Conservation (phyloP, 371 early-diverging fungal species). For the Smittium culicis region DNA sequence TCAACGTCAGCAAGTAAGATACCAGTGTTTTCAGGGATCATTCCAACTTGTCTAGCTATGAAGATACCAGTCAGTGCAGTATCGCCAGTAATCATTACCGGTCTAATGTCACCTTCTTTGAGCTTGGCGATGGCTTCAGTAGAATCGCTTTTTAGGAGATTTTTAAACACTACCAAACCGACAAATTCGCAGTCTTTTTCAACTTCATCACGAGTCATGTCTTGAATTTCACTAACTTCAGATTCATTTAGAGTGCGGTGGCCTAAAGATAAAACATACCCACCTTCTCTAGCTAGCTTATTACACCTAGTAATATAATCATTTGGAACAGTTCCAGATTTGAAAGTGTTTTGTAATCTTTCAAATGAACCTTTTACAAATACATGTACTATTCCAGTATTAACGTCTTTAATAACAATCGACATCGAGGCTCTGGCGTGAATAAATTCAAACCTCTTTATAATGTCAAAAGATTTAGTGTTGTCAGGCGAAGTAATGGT, state of each 20-base stretch:
- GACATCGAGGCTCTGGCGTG: constrained; percentile 74
- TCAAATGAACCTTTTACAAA: constrained; percentile 72
- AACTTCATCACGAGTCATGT: constrained; percentile 39
- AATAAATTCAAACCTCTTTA: constrained; percentile 76
- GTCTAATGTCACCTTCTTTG: constrained; percentile 52
- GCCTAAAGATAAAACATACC: constrained; percentile 62
- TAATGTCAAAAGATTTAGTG: constrained; percentile 23
- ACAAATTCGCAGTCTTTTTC: constrained; percentile 44
- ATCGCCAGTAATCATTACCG: constrained; percentile 89
- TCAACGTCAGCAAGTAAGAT: constrained; percentile 38
- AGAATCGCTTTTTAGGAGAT: constrained; percentile 64
- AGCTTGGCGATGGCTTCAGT: constrained; percentile 48
- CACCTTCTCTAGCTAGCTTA: constrained; percentile 48
- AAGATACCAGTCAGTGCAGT: constrained; percentile 73
- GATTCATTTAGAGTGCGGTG: constrained; percentile 36
- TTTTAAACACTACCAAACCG: constrained; percentile 66
- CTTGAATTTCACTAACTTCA: constrained; percentile 21
- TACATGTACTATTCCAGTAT: constrained; percentile 40
- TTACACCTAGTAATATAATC: constrained; percentile 37
- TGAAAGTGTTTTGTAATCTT: constrained; percentile 35
- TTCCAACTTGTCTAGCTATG: constrained; percentile 63
- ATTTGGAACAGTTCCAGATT: constrained; percentile 32
- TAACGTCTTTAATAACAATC: constrained; percentile 48
- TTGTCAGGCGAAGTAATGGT: constrained; percentile 28
- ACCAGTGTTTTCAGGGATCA: constrained; percentile 40